Conservation (phyloP, 2,329 filamentous ascomycete genomes). For the Stachybotrys elegans region DNA sequence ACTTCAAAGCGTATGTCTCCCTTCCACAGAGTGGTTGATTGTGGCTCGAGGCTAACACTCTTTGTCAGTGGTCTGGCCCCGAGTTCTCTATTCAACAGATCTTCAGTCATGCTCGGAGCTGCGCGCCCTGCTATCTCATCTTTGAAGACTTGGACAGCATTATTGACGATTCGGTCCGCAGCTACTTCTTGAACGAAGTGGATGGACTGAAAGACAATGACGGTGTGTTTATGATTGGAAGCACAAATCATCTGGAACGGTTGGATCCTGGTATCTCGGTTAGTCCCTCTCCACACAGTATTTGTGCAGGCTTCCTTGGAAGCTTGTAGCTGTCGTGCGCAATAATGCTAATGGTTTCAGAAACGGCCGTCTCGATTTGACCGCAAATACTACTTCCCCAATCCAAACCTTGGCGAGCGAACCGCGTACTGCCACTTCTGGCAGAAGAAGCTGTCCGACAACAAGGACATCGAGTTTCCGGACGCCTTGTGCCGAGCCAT, state of each 20-base stretch:
- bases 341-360: constrained; percentile 18
- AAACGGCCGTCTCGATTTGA: constrained; percentile 64
- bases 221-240: constrained; percentile 65
- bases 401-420: constrained; percentile 50
- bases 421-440: constrained; percentile 58
- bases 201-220: constrained; percentile 66
- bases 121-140: constrained; percentile 64
- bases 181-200: constrained; percentile 69
- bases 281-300: neutral
- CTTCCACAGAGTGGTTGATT: neutral
- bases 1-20: constrained; percentile 29
- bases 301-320: too few species aligned
- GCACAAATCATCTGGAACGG: constrained; percentile 60
- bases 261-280: constrained; percentile 45
- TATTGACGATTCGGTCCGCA: constrained; percentile 53
- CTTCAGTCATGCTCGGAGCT: constrained; percentile 54
- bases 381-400: constrained; percentile 60
- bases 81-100: constrained; percentile 49
- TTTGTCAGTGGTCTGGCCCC: constrained; percentile 43
- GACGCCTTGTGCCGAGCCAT: constrained; percentile 52
- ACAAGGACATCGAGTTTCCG: constrained; percentile 56
- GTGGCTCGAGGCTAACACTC: constrained; percentile 14
- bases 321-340: too few species aligned
- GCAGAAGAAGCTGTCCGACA: constrained; percentile 50
- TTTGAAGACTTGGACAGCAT: constrained; percentile 69